A percentile compares a stretch with the other conserved stretches of the same genome.
Conservation (phyloP, 345 rosid species). For the Syzygium aqueum region DNA sequence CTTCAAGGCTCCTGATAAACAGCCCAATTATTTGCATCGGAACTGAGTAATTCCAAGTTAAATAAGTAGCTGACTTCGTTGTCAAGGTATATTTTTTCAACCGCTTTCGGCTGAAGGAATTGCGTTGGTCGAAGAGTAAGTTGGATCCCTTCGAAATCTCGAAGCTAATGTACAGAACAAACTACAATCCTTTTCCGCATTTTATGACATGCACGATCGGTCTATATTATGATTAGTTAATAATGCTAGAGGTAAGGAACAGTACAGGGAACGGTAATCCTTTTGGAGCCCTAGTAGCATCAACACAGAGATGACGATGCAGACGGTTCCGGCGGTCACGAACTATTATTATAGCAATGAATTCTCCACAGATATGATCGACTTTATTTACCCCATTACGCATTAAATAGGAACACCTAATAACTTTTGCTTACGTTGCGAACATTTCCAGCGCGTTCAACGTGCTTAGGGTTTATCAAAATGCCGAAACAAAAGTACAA, state of each 20-base stretch:
- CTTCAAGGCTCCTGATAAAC: background rate
- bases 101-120: background rate
- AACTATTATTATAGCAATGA: background rate
- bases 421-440: background rate
- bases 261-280: background rate
- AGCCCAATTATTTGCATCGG: background rate
- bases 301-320: background rate
- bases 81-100: background rate
- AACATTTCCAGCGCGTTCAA: background rate
- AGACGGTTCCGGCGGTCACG: background rate
- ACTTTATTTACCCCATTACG: background rate
- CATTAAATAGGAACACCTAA: background rate
- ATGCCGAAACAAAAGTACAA: background rate
- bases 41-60: background rate
- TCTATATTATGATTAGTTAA: background rate
- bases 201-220: background rate
- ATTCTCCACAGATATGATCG: background rate
- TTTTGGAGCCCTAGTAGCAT: background rate
- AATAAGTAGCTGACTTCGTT: background rate
- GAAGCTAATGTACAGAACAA: background rate
- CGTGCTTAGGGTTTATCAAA: background rate
- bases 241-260: background rate
- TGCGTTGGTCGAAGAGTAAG: background rate
- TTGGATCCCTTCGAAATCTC: background rate
- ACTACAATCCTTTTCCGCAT: background rate